Conservation (phyloP, 2,329 filamentous ascomycete genomes). For the Beauveria sp. region DNA sequence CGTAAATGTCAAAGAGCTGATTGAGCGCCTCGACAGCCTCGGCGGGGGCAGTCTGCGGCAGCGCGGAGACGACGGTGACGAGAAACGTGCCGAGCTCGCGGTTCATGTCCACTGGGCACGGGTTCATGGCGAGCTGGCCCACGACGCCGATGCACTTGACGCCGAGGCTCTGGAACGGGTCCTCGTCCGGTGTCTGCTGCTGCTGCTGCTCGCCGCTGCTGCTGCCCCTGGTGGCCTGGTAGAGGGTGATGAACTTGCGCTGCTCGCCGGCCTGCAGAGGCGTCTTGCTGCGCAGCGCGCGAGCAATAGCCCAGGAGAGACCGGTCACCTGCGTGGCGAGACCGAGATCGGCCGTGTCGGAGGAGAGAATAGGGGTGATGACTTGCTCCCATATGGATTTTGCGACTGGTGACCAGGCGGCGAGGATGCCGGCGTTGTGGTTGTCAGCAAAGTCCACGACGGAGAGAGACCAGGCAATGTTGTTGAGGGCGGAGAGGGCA, state of each 20-base stretch:
- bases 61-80: slow-evolving; percentile 42
- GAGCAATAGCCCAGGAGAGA: slow-evolving; percentile 57
- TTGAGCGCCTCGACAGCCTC: slow-evolving; percentile 58
- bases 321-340: slow-evolving; percentile 57
- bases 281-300: slow-evolving; percentile 40
- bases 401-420: slow-evolving; percentile 46
- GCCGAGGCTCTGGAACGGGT: slow-evolving; percentile 54
- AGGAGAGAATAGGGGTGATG: slow-evolving; percentile 48
- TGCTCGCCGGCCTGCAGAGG: slow-evolving; percentile 47
- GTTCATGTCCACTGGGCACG: slow-evolving; percentile 46
- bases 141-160: slow-evolving; percentile 62
- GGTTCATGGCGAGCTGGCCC: slow-evolving; percentile 52
- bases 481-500: slow-evolving; percentile 55
- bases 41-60: slow-evolving; percentile 46
- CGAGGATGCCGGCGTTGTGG: slow-evolving; percentile 43
- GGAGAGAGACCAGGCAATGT: slow-evolving; percentile 60
- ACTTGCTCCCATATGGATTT: slow-evolving; percentile 50
- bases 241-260: slow-evolving; percentile 56
- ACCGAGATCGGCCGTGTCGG: slow-evolving; percentile 53
- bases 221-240: slow-evolving; percentile 45
- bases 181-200: slow-evolving; percentile 24
- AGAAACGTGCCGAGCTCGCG: slow-evolving; percentile 58
- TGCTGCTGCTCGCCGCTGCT: slow-evolving; percentile 14
- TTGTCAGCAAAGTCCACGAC: slow-evolving; percentile 50
- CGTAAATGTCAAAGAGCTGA: slow-evolving; percentile 61